These are phyloP conservation scores for Acer yangbiense DNA, from an alignment of 345 rosid genomes.

Conservation along the genomic window DNA sequence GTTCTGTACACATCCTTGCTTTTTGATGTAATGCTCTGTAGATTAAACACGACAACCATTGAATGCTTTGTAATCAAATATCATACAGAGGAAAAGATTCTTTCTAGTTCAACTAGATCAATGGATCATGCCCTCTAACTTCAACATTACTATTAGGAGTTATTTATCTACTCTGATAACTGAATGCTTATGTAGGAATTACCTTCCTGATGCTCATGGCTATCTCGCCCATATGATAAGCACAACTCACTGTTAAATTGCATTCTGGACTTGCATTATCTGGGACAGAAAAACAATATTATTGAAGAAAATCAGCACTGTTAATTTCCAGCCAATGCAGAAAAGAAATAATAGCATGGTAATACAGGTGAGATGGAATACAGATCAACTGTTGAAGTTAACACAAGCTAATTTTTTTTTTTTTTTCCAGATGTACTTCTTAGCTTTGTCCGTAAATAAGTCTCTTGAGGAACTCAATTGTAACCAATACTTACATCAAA, in stretches of 20 bases:
- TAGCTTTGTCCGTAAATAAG: background rate
- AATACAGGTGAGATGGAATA: background rate
- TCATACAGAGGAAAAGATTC: background rate
- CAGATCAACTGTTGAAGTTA: slow-evolving; percentile 1
- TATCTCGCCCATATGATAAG: slow-evolving; percentile 91
- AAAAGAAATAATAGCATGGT: background rate
- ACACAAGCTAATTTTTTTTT: background rate
- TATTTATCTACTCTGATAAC: background rate
- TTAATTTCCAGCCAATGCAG: background rate
- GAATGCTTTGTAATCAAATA: background rate
- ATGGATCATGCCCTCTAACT: background rate
- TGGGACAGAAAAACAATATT: slow-evolving; percentile 31
- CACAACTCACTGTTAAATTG: slow-evolving; percentile 75
- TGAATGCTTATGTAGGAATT: slow-evolving; percentile 15
- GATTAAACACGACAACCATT: background rate
- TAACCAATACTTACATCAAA: background rate
- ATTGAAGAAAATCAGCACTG: background rate
- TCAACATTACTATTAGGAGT: background rate
- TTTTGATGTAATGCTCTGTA: background rate
- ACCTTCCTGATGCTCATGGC: slow-evolving; percentile 96
- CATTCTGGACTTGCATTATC: slow-evolving; percentile 90
- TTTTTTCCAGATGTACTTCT: background rate
- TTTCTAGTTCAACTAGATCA: background rate
- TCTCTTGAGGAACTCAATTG: background rate
- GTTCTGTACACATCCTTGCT: background rate